Evolutionary conservation across 139 green algal genomes (phyloP).

Genomic region (Chlamydomonas urium): DNA sequence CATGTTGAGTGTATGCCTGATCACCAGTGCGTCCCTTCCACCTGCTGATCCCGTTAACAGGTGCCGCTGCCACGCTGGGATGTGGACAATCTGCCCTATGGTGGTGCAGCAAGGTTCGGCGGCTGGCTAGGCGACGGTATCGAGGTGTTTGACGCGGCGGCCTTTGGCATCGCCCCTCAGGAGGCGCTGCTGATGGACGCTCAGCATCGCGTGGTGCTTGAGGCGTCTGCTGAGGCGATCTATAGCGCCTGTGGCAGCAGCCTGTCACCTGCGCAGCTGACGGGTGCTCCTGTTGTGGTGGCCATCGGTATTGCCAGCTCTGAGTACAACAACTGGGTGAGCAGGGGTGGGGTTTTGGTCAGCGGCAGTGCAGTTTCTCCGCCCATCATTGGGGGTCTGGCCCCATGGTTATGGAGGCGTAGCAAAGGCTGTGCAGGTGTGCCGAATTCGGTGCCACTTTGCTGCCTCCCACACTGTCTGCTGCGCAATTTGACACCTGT

Average conservation of each 20-base stretch:
- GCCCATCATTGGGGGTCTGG: too few species aligned
- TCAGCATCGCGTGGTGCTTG: constrained; percentile 77
- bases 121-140: constrained; percentile 51
- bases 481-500: too few species aligned
- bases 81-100: constrained; percentile 34
- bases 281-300: neutral
- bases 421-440: too few species aligned
- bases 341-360: too few species aligned
- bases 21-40: too few species aligned
- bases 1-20: too few species aligned
- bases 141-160: constrained; percentile 65
- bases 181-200: constrained; percentile 82
- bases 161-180: constrained; percentile 58
- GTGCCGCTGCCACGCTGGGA: constrained; percentile 58
- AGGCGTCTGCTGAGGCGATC: constrained; percentile 36
- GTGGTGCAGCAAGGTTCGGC: constrained; percentile 53
- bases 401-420: too few species aligned
- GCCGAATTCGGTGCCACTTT: too few species aligned
- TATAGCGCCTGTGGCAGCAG: neutral
- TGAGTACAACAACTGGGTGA: constrained; percentile 76
- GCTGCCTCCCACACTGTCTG: too few species aligned
- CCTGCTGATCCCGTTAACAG: too few species aligned
- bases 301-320: constrained; percentile 70
- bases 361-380: too few species aligned
- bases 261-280: neutral